A percentile compares a stretch with the other conserved stretches of the same genome.
Evolutionary conservation across 495 filamentous ascomycete species (phyloP).

Genomic region (Aspergillus funiculosus): DNA sequence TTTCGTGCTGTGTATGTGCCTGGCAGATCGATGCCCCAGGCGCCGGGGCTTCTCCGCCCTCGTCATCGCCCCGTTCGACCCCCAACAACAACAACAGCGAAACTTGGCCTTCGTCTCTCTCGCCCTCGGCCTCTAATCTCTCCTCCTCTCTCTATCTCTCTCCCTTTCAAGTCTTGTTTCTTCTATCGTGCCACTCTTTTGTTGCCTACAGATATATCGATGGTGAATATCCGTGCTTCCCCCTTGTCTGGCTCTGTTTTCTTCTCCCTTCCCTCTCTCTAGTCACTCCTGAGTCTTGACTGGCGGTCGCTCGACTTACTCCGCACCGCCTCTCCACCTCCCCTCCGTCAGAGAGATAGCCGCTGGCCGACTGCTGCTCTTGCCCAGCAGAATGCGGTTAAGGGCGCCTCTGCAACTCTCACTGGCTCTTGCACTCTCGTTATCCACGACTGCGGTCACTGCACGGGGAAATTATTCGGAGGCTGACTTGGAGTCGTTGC

Average conservation of each 20-base stretch:
- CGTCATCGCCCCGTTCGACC: constrained; percentile 32
- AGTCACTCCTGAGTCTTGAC: constrained; percentile 1
- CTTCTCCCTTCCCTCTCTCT: not conserved
- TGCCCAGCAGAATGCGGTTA: constrained; percentile 29
- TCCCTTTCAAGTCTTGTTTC: constrained; percentile 1
- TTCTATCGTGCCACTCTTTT: not conserved
- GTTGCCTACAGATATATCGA: not conserved
- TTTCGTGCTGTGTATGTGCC: not conserved
- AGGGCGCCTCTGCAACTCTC: constrained; percentile 23
- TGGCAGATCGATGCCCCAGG: constrained; percentile 22
- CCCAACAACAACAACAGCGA: constrained; percentile 10
- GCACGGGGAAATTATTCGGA: constrained; percentile 35
- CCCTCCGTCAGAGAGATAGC: not conserved
- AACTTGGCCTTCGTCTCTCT: constrained; percentile 16
- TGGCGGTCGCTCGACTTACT: constrained; percentile 14
- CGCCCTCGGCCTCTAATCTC: constrained; percentile 19
- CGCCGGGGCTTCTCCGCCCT: constrained; percentile 31
- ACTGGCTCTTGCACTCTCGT: constrained; percentile 23
- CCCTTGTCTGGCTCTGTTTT: not conserved
- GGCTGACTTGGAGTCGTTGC: constrained; percentile 25
- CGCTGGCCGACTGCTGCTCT: constrained; percentile 7
- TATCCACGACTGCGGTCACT: constrained; percentile 19
- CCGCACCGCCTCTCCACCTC: constrained; percentile 14
- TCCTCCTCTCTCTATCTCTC: constrained; percentile 10
- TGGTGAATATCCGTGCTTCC: not conserved